phyloP scores from a whole-genome alignment of 495 filamentous ascomycete genomes.

The Trypethelium eluteriae region DNA sequence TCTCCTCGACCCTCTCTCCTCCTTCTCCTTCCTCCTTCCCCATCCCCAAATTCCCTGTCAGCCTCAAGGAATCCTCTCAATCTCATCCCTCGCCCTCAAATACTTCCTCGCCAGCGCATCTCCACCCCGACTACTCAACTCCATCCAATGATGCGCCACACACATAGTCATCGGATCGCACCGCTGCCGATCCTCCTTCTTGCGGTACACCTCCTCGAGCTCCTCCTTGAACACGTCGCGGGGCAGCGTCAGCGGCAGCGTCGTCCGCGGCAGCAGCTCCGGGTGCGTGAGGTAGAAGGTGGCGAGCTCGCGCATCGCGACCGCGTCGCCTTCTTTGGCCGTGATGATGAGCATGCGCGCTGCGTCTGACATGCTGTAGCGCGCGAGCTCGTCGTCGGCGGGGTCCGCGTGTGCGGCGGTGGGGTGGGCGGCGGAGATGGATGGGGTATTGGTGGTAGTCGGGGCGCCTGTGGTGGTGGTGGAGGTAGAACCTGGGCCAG shows the following conservation, averaged over 20 bases:
- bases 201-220: constrained; percentile 65
- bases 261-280: constrained; percentile 74
- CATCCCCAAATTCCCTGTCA: not conserved
- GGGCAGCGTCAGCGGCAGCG: constrained; percentile 74
- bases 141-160: constrained; percentile 98
- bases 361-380: constrained; percentile 71
- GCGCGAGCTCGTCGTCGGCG: constrained; percentile 42
- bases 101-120: constrained; percentile 82
- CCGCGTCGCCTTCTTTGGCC: constrained; percentile 84
- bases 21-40: too few relatives aligned
- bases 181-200: constrained; percentile 45
- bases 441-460: not conserved
- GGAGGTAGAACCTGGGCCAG: constrained; percentile 11
- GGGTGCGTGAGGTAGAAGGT: constrained; percentile 93
- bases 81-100: constrained; percentile 64
- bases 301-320: constrained; percentile 88
- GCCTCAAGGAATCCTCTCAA: constrained; percentile 40
- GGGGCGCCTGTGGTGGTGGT: constrained; percentile 16
- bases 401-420: constrained; percentile 23
- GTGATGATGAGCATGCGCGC: constrained; percentile 90
- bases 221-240: constrained; percentile 87
- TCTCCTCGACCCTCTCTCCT: too few relatives aligned
- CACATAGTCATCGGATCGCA: constrained; percentile 90
- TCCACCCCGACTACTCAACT: constrained; percentile 74
- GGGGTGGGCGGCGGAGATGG: not conserved